A percentile compares a stretch with the other conserved stretches of the same genome.
These are phyloP conservation scores for Talaromyces proteolyticus DNA, from an alignment of 495 filamentous ascomycete species.

Conservation along the genomic window DNA sequence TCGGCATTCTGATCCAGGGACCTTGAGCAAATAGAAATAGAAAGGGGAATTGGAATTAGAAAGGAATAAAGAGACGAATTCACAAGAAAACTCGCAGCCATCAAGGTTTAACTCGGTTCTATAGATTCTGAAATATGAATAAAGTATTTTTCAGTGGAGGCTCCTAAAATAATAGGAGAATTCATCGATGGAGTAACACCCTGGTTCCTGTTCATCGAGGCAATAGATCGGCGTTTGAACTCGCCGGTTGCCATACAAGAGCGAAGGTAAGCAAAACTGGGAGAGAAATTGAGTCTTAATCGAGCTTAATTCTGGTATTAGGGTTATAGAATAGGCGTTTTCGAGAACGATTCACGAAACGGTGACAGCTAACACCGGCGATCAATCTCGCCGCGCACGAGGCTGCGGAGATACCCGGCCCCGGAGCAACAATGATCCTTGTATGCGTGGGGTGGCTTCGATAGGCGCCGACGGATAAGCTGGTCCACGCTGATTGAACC, in stretches of 20 bases:
- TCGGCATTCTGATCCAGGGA: slow-evolving; percentile 45
- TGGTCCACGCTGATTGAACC: too few relatives aligned
- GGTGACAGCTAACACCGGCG: too few relatives aligned
- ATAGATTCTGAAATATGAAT: background rate
- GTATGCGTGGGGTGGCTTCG: background rate
- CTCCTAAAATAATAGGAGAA: slow-evolving; percentile 7
- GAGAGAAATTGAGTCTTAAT: background rate
- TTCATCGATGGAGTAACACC: slow-evolving; percentile 5
- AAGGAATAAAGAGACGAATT: background rate
- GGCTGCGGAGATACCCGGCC: background rate
- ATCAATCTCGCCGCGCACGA: too few relatives aligned
- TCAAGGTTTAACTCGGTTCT: slow-evolving; percentile 5
- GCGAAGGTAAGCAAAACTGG: background rate
- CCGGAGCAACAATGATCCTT: background rate
- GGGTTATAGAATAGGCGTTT: background rate
- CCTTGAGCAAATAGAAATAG: background rate
- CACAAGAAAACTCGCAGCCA: background rate
- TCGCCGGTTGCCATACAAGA: background rate
- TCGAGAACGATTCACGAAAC: too few relatives aligned
- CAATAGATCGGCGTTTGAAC: slow-evolving; percentile 1
- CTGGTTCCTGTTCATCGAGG: slow-evolving; percentile 9
- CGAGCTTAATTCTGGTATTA: background rate
- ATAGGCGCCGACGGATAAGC: too few relatives aligned
- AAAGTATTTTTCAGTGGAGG: slow-evolving; percentile 8
- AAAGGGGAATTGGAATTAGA: background rate